Evolutionary conservation across 2,329 filamentous ascomycete genomes (phyloP).

Genomic region (Helminthosporium solani): DNA sequence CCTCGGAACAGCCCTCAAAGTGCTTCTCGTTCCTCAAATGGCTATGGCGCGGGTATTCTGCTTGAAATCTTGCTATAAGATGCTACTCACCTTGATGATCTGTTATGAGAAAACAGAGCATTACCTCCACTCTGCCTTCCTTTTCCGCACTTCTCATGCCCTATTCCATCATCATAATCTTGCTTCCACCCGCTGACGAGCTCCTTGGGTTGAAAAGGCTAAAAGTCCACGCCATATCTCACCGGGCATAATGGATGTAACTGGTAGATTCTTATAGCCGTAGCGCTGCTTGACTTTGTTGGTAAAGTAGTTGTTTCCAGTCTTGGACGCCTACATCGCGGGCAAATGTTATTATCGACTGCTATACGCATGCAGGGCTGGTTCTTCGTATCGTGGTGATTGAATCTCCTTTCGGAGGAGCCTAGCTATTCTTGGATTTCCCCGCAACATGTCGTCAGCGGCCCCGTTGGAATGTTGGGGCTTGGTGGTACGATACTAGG

Average conservation of each 20-base stretch:
- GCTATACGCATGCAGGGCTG: too few species aligned
- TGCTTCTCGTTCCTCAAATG: background rate
- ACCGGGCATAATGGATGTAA: slow-evolving; percentile 14
- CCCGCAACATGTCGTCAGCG: too few species aligned
- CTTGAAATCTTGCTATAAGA: background rate
- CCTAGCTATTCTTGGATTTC: too few species aligned
- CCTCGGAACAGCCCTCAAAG: background rate
- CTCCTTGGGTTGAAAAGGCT: slow-evolving; percentile 1
- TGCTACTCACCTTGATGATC: background rate
- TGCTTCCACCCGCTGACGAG: background rate
- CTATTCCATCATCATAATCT: background rate
- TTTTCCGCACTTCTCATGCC: slow-evolving; percentile 33
- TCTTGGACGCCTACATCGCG: too few species aligned
- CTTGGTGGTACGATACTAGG: too few species aligned
- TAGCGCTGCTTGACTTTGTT: slow-evolving; percentile 55
- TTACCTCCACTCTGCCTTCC: slow-evolving; percentile 6
- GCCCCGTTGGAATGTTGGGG: too few species aligned
- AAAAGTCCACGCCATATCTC: slow-evolving; percentile 10
- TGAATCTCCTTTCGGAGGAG: too few species aligned
- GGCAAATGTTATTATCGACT: too few species aligned
- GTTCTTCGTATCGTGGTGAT: too few species aligned
- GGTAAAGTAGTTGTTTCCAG: slow-evolving; percentile 54
- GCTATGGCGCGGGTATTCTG: background rate
- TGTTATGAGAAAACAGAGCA: background rate
- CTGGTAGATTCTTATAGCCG: slow-evolving; percentile 48